These are phyloP conservation scores for Piloderma croceum DNA, from an alignment of 768 basidiomycete species.

Conservation along the genomic window DNA sequence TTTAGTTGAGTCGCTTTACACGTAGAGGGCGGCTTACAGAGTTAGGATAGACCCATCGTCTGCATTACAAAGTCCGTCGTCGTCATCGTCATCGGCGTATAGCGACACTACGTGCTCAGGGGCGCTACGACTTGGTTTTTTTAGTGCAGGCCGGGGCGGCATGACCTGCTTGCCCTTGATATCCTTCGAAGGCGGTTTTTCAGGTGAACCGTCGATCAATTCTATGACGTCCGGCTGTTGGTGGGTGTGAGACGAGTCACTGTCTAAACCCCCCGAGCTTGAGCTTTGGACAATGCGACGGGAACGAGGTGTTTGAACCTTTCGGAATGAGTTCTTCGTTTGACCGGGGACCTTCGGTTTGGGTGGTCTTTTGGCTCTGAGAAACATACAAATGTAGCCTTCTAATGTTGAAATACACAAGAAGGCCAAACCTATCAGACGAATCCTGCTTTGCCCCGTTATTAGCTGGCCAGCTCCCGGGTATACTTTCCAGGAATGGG, in stretches of 20 bases:
- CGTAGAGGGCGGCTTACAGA: conserved; percentile 25
- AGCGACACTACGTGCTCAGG: conserved; percentile 13
- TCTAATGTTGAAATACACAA: too few relatives aligned
- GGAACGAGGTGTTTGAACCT: conserved; percentile 9
- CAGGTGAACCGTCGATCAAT: neutral
- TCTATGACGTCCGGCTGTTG: conserved; percentile 12
- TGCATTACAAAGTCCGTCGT: conserved; percentile 7
- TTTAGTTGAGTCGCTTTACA: conserved; percentile 3
- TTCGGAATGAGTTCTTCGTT: too few relatives aligned
- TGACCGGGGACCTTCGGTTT: too few relatives aligned
- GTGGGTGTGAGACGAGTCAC: conserved; percentile 20
- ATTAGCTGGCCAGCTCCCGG: too few relatives aligned
- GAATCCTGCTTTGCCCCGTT: too few relatives aligned
- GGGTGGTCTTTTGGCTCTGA: too few relatives aligned
- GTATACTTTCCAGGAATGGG: too few relatives aligned
- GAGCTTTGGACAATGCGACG: conserved; percentile 34
- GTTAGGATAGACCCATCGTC: conserved; percentile 34
- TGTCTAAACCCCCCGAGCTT: conserved; percentile 22
- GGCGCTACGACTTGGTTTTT: conserved; percentile 2
- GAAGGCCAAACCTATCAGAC: too few relatives aligned
- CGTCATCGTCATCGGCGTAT: conserved; percentile 27
- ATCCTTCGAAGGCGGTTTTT: conserved; percentile 18
- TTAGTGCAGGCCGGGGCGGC: conserved; percentile 6
- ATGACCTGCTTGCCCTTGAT: conserved; percentile 18
- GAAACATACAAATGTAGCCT: too few relatives aligned